Evolutionary conservation across 2,329 filamentous ascomycete genomes (phyloP).

Genomic region (Lachnellula suecica): DNA sequence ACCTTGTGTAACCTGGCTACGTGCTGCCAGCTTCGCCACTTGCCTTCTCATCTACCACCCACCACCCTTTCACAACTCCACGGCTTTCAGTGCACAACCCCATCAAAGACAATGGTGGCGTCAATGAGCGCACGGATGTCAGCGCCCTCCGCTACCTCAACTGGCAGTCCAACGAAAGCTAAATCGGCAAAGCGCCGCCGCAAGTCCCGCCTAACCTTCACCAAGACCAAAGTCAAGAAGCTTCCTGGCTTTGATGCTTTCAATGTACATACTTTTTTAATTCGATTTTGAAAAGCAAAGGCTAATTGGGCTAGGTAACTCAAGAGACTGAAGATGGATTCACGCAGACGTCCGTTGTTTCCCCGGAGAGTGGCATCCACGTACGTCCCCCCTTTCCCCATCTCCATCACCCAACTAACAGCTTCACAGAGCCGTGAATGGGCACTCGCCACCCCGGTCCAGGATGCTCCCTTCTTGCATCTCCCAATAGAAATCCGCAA

Average conservation of each 20-base stretch:
- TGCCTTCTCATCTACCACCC: too few relatives aligned
- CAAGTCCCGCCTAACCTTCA: neutral
- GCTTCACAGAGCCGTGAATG: conserved; percentile 8
- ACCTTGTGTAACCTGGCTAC: too few relatives aligned
- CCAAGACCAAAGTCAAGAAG: neutral
- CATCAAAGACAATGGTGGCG: neutral
- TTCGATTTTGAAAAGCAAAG: neutral
- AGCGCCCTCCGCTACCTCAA: neutral
- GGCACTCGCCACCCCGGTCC: conserved; percentile 8
- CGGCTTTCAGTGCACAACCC: neutral
- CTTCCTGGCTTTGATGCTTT: conserved; percentile 11
- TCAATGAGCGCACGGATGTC: neutral
- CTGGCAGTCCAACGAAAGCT: neutral
- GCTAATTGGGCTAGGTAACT: conserved; percentile 1
- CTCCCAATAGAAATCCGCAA: conserved; percentile 8
- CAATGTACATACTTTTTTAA: conserved; percentile 1
- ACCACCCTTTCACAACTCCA: too few relatives aligned
- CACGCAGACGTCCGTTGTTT: neutral
- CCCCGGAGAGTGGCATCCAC: conserved; percentile 18
- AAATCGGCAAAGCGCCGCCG: neutral
- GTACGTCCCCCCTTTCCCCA: conserved; percentile 3
- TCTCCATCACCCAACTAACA: neutral
- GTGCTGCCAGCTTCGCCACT: too few relatives aligned
- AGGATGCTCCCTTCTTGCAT: conserved; percentile 2
- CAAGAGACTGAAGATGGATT: neutral